These are phyloP conservation scores for Ceratobasidium theobromae DNA, from an alignment of 1,284 basidiomycete genomes.

Conservation along the genomic window DNA sequence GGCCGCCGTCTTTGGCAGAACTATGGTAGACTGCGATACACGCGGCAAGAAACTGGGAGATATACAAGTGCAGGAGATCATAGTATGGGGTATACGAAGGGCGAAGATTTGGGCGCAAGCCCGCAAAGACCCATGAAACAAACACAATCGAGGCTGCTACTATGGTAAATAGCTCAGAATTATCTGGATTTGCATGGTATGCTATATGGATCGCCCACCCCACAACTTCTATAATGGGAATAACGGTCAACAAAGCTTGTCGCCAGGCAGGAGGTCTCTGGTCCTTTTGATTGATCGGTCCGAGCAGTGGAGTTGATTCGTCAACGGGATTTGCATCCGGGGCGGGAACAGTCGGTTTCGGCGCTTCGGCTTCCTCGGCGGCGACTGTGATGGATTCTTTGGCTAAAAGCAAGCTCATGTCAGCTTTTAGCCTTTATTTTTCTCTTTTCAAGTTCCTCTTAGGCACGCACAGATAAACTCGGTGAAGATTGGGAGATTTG, in stretches of 20 bases:
- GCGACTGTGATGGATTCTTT: slow-evolving; percentile 7
- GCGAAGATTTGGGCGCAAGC: slow-evolving; percentile 13
- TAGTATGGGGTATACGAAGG: slow-evolving; percentile 30
- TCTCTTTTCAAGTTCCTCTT: too few species aligned
- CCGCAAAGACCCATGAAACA: slow-evolving; percentile 29
- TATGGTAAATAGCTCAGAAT: background rate
- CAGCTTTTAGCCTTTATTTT: background rate
- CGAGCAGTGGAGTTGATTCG: too few species aligned
- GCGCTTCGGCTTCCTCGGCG: too few species aligned
- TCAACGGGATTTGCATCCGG: too few species aligned
- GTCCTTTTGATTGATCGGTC: too few species aligned
- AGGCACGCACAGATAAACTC: slow-evolving; percentile 27
- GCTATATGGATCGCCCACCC: slow-evolving; percentile 13
- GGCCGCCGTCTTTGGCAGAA: background rate
- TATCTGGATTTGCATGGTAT: background rate
- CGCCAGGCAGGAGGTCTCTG: slow-evolving; percentile 29
- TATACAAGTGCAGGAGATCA: slow-evolving; percentile 26
- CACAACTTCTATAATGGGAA: background rate
- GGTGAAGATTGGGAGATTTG: slow-evolving; percentile 15
- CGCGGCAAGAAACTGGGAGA: slow-evolving; percentile 21
- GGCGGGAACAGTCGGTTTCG: too few species aligned
- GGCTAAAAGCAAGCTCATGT: background rate
- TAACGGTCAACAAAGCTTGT: slow-evolving; percentile 1
- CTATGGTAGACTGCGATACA: slow-evolving; percentile 17
- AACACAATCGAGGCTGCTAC: background rate